Percentiles rank a stretch among this genome's conserved stretches.
Evolutionary conservation across 345 rosid species (phyloP).

Genomic region (Rhodamnia argentea): DNA sequence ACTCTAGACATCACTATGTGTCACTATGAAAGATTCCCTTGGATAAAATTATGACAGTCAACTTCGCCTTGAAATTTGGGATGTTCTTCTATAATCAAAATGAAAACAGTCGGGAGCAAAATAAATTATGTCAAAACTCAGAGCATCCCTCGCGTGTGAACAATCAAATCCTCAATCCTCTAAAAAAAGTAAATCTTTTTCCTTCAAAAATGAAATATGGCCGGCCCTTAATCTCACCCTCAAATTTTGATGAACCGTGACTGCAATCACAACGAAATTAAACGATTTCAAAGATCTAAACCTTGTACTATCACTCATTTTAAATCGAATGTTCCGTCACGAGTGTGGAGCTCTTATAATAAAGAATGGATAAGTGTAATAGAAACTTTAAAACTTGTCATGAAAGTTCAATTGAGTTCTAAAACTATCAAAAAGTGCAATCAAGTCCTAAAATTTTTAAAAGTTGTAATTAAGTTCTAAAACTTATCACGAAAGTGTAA

Average conservation of each 20-base stretch:
- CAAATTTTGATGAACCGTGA: background rate
- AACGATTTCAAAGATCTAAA: background rate
- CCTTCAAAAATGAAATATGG: background rate
- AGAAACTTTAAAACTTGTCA: too few relatives aligned
- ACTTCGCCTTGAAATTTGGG: background rate
- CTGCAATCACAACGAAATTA: background rate
- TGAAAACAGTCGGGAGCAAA: background rate
- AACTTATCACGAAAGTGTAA: too few relatives aligned
- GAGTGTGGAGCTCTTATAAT: too few relatives aligned
- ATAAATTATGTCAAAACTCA: background rate
- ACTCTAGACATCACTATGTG: background rate
- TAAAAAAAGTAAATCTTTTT: background rate
- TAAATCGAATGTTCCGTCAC: background rate
- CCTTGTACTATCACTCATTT: background rate
- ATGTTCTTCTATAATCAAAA: background rate
- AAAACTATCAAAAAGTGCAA: too few relatives aligned
- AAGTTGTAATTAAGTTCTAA: too few relatives aligned
- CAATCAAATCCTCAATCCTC: background rate
- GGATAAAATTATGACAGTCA: background rate
- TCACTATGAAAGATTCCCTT: background rate
- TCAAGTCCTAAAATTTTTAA: too few relatives aligned
- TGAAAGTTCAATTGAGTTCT: too few relatives aligned
- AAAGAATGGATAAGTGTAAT: too few relatives aligned
- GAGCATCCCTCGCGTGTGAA: background rate
- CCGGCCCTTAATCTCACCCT: background rate